A percentile compares a stretch with the other conserved stretches of the same genome.
Evolutionary conservation across 176 grass and related monocot genomes (phyloP).

Genomic region (Phoenix dactylifera): DNA sequence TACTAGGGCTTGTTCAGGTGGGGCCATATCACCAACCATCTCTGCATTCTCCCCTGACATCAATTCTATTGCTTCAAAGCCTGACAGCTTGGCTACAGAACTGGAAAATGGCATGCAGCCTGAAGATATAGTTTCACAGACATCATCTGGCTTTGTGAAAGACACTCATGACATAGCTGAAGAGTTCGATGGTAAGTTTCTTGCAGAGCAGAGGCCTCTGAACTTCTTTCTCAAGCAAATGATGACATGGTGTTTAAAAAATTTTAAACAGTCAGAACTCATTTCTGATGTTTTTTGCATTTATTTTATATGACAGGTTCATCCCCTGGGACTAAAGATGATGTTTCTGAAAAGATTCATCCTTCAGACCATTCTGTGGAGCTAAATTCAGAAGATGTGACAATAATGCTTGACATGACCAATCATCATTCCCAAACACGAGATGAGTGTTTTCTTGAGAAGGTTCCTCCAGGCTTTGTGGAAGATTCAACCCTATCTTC

Average conservation of each 20-base stretch:
- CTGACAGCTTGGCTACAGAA: constrained; percentile 4
- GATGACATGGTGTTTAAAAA: background rate
- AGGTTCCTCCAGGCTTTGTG: constrained; percentile 18
- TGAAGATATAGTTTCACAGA: constrained; percentile 12
- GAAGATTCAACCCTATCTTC: constrained; percentile 22
- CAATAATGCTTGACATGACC: constrained; percentile 4
- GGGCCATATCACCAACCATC: constrained; percentile 14
- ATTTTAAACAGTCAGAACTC: background rate
- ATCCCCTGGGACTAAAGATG: constrained; percentile 7
- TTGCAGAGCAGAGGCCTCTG: background rate
- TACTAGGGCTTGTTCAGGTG: constrained; percentile 21
- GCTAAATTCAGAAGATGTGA: constrained; percentile 36
- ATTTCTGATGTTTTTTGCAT: background rate
- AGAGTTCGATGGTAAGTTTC: constrained; percentile 27
- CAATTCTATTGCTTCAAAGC: constrained; percentile 10
- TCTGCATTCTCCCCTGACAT: constrained; percentile 15
- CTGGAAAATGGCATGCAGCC: constrained; percentile 16
- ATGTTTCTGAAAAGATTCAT: constrained; percentile 7
- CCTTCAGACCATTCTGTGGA: constrained; percentile 19
- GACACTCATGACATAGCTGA: constrained; percentile 7
- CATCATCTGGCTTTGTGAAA: constrained; percentile 7
- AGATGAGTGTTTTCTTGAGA: constrained; percentile 15
- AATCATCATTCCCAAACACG: constrained; percentile 21
- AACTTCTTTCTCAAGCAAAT: background rate
- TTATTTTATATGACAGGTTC: background rate